A percentile compares a stretch with the other conserved stretches of the same genome.
Evolutionary conservation across 768 basidiomycete species (phyloP).

Genomic region (Termitomyces sp.): DNA sequence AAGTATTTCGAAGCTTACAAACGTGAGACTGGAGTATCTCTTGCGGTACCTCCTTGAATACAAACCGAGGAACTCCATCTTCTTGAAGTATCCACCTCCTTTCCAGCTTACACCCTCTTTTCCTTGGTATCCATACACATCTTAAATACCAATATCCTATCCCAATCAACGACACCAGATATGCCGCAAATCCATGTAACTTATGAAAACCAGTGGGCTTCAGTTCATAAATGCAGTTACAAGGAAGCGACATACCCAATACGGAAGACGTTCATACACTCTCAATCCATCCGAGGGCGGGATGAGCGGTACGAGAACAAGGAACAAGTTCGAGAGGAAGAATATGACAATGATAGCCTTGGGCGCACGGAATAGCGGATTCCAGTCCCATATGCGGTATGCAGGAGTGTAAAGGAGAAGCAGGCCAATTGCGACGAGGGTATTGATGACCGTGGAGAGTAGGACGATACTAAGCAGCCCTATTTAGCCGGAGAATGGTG

Average conservation of each 20-base stretch:
- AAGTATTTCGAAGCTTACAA: not conserved
- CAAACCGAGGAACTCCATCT: slow-evolving; percentile 53
- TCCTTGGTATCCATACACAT: slow-evolving; percentile 43
- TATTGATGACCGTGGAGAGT: slow-evolving; percentile 55
- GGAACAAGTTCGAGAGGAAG: slow-evolving; percentile 60
- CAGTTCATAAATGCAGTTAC: slow-evolving; percentile 18
- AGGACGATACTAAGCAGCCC: slow-evolving; percentile 43
- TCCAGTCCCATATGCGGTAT: slow-evolving; percentile 45
- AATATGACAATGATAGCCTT: slow-evolving; percentile 45
- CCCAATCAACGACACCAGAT: slow-evolving; percentile 42
- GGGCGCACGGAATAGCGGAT: slow-evolving; percentile 59
- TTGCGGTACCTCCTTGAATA: slow-evolving; percentile 23
- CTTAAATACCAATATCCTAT: slow-evolving; percentile 52
- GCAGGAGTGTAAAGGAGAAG: slow-evolving; percentile 49
- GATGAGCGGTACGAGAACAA: slow-evolving; percentile 55
- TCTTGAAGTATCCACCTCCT: slow-evolving; percentile 43
- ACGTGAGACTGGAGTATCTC: not conserved
- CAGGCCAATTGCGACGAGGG: slow-evolving; percentile 54
- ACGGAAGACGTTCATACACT: slow-evolving; percentile 56
- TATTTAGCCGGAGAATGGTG: not conserved
- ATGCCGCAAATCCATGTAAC: slow-evolving; percentile 45
- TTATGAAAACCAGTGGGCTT: slow-evolving; percentile 23
- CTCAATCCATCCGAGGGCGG: slow-evolving; percentile 48
- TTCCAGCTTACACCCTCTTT: slow-evolving; percentile 41
- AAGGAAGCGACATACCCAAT: slow-evolving; percentile 49